Conservation (phyloP, 2,329 filamentous ascomycete species). For the Exutisphaerella laricina region DNA sequence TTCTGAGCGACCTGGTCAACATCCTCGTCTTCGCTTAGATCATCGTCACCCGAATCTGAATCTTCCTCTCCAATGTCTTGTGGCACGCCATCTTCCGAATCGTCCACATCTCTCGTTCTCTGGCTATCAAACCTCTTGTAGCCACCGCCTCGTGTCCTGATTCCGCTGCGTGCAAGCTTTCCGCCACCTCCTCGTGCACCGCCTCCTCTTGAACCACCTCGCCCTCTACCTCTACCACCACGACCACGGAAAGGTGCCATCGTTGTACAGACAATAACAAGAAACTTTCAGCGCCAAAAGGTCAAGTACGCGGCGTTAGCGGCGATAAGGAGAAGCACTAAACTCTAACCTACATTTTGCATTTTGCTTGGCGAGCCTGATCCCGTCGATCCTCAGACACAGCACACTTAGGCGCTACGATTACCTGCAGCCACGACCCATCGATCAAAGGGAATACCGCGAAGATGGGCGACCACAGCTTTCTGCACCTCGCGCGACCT, state of each 20-base stretch:
- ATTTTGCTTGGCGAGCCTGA: not conserved
- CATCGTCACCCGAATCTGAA: conserved; percentile 22
- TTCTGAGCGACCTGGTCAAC: conserved; percentile 27
- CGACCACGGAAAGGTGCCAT: conserved; percentile 29
- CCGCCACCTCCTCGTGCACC: conserved; percentile 19
- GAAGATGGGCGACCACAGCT: conserved; percentile 57
- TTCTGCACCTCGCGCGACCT: conserved; percentile 90
- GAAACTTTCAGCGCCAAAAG: too few relatives aligned
- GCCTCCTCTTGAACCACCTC: conserved; percentile 28
- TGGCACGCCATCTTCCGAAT: conserved; percentile 22
- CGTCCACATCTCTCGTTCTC: conserved; percentile 30
- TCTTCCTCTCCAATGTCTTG: conserved; percentile 20
- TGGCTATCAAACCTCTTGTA: conserved; percentile 35
- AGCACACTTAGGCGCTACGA: too few relatives aligned
- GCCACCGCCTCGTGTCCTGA: conserved; percentile 27
- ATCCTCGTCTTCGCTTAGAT: conserved; percentile 29
- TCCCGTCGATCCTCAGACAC: too few relatives aligned
- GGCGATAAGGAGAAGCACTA: conserved; percentile 2
- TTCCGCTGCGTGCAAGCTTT: conserved; percentile 31
- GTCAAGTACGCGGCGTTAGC: too few relatives aligned
- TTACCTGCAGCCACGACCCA: conserved; percentile 5
- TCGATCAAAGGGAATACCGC: conserved; percentile 8
- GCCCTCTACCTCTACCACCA: conserved; percentile 25
- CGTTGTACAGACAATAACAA: too few relatives aligned
- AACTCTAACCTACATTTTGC: not conserved